Conservation (phyloP, 2,329 filamentous ascomycete species). For the Grosmannia huntii region DNA sequence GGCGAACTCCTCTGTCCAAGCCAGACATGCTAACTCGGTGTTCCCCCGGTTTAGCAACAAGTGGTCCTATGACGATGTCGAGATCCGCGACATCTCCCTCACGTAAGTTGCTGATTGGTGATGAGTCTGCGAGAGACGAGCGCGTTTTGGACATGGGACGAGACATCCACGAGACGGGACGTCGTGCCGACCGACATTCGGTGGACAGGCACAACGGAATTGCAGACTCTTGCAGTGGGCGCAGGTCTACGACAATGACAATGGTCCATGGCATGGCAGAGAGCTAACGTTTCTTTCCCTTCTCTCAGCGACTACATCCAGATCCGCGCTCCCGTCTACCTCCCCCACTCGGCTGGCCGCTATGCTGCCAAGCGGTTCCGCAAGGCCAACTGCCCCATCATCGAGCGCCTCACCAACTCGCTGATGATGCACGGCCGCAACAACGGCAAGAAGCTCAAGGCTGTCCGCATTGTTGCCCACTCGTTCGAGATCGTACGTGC, state of each 20-base stretch:
- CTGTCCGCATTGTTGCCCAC: constrained; percentile 97
- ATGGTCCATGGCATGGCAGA: background rate
- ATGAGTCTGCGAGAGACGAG: too few species aligned
- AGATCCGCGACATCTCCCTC: constrained; percentile 99
- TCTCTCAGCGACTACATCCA: constrained; percentile 89
- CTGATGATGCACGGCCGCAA: constrained; percentile 99
- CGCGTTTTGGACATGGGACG: background rate
- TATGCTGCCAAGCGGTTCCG: constrained; percentile 99
- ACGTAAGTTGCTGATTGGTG: constrained; percentile 54
- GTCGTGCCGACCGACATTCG: background rate
- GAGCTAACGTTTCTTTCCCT: background rate
- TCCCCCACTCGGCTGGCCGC: constrained; percentile 95
- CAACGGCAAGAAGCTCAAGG: constrained; percentile 99
- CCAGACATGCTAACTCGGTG: constrained; percentile 3
- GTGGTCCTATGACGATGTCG: constrained; percentile 95
- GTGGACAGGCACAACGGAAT: background rate
- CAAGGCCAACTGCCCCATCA: constrained; percentile 99
- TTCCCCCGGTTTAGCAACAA: constrained; percentile 40
- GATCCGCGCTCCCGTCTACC: constrained; percentile 97
- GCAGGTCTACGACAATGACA: too few species aligned
- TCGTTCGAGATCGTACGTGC: constrained; percentile 87
- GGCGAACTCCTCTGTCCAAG: background rate
- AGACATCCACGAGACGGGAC: background rate
- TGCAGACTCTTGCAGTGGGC: background rate
- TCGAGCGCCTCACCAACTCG: constrained; percentile 99